Base-by-base conservation (phyloP, 768 basidiomycete species). In the Boletus rufocinnamomeus region DNA sequence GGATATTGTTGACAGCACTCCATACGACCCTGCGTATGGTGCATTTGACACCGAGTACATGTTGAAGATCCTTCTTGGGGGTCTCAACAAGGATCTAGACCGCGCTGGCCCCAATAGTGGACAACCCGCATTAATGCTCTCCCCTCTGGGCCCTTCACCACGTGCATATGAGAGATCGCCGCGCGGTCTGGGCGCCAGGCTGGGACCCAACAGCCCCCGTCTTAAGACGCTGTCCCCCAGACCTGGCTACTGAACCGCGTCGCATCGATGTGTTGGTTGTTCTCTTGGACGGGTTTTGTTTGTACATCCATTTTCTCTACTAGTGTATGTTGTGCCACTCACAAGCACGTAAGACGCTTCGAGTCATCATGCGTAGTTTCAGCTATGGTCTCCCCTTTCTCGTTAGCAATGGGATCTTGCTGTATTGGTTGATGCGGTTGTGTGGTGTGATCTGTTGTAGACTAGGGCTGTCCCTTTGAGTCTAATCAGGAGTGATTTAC, bases 1-100 rank as follows among this genome's bases (percentile, higher is more conserved):
- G 69, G 81, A 82, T 57, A 76, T 82, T 30, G 79, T 82, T 9
- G 81, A 81, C 64, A 77, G 78, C 38, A 79, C 78, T 6, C 74
- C 75, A 10, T 81, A 59, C 48, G 69, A 74, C 49, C 71, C 66
- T 44, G 64, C 54, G 19, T 57, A 68, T 5, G 73, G 73, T 57
- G 58, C 47, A 5, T 73, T 73, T 25, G 68, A 74, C 58, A 69
- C 73, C 10, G 73, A 73, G 46, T 73, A 74, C 58, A 73, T 73
- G 73, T 34, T 74, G 19, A 73, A 74, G 65, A 71, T 73, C 47
- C 67, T 73, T 14, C 67, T 73, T 21, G 73, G 73, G 4, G 57
- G 69, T 49, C 4, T 72, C 17, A 51, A 60, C 46, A 59, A 64
- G 54, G 62, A 62, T 14, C 9, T 66, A 14, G 69, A 69, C 50